phyloP scores from a whole-genome alignment of 2,329 filamentous ascomycete genomes.

The Ceratocystis alfenasii region DNA sequence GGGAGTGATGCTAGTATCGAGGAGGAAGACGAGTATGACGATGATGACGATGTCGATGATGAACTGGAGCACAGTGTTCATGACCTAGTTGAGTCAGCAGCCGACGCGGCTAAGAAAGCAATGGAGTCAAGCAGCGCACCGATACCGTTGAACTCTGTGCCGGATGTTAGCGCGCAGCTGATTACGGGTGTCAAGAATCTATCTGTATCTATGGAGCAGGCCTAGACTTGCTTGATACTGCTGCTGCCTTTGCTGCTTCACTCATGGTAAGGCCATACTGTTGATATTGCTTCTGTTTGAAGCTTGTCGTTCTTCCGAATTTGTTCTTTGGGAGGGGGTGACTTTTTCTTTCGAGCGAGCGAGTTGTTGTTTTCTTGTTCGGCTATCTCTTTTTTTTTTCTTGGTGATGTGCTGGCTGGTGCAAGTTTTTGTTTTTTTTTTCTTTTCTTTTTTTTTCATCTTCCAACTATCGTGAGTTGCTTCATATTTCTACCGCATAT shows the following conservation, averaged over 20 bases:
- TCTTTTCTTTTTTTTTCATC: neutral
- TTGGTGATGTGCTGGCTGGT: neutral
- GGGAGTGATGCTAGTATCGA: slow-evolving; percentile 31
- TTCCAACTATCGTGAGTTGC: slow-evolving; percentile 6
- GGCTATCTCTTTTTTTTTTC: neutral
- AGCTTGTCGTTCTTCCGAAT: neutral
- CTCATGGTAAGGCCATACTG: neutral
- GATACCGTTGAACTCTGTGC: slow-evolving; percentile 6
- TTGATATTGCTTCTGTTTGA: neutral
- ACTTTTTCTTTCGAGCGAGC: neutral
- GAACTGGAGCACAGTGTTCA: slow-evolving; percentile 19
- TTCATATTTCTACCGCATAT: slow-evolving; percentile 19
- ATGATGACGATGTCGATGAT: slow-evolving; percentile 26
- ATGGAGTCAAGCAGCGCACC: slow-evolving; percentile 3
- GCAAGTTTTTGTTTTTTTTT: slow-evolving; percentile 2
- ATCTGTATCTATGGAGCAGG: slow-evolving; percentile 20
- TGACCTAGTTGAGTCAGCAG: slow-evolving; percentile 17
- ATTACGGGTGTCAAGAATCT: slow-evolving; percentile 24
- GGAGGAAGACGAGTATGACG: slow-evolving; percentile 33
- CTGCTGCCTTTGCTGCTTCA: neutral
- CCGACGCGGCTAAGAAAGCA: slow-evolving; percentile 16
- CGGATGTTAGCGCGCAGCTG: slow-evolving; percentile 22
- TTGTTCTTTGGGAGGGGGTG: neutral
- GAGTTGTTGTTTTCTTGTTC: slow-evolving; percentile 4
- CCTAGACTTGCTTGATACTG: neutral